Evolutionary conservation across 164 flowering plant species (phyloP), one percentile per base, ranked within the genome.

Genomic region (Nelumbo lutea): DNA sequence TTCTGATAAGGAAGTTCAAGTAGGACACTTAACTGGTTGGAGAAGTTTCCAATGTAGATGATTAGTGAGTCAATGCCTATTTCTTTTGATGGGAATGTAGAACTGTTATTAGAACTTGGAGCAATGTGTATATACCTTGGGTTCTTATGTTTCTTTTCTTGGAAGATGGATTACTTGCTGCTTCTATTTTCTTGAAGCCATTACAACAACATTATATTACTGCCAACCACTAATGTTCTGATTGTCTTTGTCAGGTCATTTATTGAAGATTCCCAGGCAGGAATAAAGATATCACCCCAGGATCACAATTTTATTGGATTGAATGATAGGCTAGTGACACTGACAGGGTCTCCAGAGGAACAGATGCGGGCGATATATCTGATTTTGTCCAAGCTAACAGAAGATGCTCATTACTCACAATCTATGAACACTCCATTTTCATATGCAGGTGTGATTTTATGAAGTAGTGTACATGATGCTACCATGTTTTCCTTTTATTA

Each of bases 281-380:
- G 87, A 70, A 96, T 96, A 68, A 96, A 91, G 76, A 91, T 96
- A 77, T 93, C 98, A 44, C 92, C 97, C 61, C 96, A 81, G 71
- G 98, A 96, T 76, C 87, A 79, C 70, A 81, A 70, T 76, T 87
- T 70, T 76, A 74, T 79, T 71, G 98, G 98, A 38, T 69, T 89
- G 81, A 87, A 71, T 64, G 99, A 96, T 79, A 86, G 99, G 79
- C 81, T 96, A 59, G 96, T 96, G 67, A 90, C 91, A 14, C 58
- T 96, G 65, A 80, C 87, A 27, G 99, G 99, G 47, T 83, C 90
- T 55, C 70, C 91, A 58, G 96, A 82, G 10, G 97, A 93, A 62
- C 97, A 88, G 77, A 82, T 90, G 92, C 85, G 81, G 46, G 99
- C 98, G 45, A 75, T 87, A 72, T 85, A 80, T 65, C 72, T 93